Evolutionary conservation across 768 basidiomycete genomes (phyloP), one percentile per base, ranked within the genome.

Genomic region (Hericium rajendrae): DNA sequence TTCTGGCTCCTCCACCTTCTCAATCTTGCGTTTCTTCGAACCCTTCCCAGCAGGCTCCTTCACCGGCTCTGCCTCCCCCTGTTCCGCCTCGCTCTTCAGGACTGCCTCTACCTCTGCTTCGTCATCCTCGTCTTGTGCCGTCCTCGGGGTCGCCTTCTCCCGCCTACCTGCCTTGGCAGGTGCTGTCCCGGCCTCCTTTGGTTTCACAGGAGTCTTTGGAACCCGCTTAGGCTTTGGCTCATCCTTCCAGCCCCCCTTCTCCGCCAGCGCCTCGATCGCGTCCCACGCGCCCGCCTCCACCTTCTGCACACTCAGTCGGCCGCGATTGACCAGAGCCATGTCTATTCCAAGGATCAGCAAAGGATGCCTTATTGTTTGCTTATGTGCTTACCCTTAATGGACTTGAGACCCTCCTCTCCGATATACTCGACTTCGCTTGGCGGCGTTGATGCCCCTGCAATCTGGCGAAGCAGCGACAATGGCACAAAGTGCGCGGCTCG

Each of bases 271-370:
- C 16, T 73, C 65, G 10, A 94, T 77, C 1, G 79, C 77, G 28
- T 77, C 72, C 80, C 85, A 95, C 3, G 90, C 84, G 9, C 69
- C 73, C 57, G 79, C 73, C 22, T 77, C 73, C 0, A 93, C 91
- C 4, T 83, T 79, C 70, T 97, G 94, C 1, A 97, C 92, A 66
- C 91, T 94, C 46, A 97, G 76, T 54, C 94, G 74, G 3, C 93
- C 91, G 16, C 88, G 79, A 12, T 77, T 86, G 13, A 95, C 78
- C 20, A 97, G 73, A 52, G 85, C 79, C 91, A 94, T 94, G 9
- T 66, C 87, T 86, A 67, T 54, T 22, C 68, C 38, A 46, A 61
- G 38, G 15, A 56, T 46, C 11, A 22, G 28, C 18, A 24, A 20
- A 13, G 52, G 18, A n/a, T 28, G 15, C 38, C 12, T 10, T n/a